Base-by-base conservation (phyloP, 352 stramenopile genomes). In the Halophytophthora polymorphica region DNA sequence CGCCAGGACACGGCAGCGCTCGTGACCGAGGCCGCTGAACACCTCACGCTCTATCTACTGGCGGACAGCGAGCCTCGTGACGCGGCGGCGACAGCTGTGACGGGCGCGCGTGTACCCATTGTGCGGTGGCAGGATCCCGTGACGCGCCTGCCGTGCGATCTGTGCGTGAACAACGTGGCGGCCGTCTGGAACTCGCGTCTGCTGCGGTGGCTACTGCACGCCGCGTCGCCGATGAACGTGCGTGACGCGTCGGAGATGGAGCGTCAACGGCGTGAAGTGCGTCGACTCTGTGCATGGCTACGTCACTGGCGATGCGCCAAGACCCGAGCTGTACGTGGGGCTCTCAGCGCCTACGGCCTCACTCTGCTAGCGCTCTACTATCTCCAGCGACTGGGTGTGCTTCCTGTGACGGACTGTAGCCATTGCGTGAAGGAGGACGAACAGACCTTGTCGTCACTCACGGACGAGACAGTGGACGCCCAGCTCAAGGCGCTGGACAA, bases 141-240 rank as follows among this genome's bases (percentile, higher is more conserved):
- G 13, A 69, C 66, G 1, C 29, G 50, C 0, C 38, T 92, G 12
- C 58, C 64, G 25, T 89, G 82, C 36, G 83, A 94, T 42, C 45
- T 94, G 4, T 92, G 78, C 28, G 61, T 94, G 44, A 94, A 94
- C 58, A 94, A 94, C 53, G 21, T 85, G n/a, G 43, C 83, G 3
- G 81, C 83, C 15, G 51, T 94, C 11, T 94, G 77, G 79, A 94
- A 94, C 58, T 87, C 81, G 18, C 63, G 74, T 40, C 71, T 94
- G 8, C 55, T 88, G 19, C 47, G 56, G 14, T 61, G 55, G 40
- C 22, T 79, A 6, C 53, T 87, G 37, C 42, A 57, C 40, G 57
- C 48, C 6, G 42, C 14, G 42, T n/a, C 47, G 14, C 43, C 25
- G 12, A 15, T 15, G 25, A 61, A 44, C 40, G 29, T 31, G 25